These are phyloP conservation scores for Nakaseomyces sp. DNA, from an alignment of 1,139 yeast species.

Conservation along the genomic window DNA sequence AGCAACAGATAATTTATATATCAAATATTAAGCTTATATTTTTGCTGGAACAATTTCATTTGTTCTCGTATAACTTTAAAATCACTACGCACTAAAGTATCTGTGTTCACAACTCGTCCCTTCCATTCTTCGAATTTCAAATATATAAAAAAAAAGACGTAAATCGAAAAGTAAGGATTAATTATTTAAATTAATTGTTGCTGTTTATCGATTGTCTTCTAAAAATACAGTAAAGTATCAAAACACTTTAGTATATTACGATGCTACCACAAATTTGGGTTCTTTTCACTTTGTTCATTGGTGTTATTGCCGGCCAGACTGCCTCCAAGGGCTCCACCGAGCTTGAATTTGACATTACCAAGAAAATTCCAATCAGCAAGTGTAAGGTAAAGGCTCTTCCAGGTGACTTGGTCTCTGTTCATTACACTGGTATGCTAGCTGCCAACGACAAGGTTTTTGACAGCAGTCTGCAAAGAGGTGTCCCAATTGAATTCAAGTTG, in stretches of 20 bases:
- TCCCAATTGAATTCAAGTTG: conserved; percentile 58
- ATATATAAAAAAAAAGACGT: too few species aligned
- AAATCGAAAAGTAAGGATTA: too few species aligned
- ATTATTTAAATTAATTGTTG: too few species aligned
- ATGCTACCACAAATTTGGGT: conserved; percentile 8
- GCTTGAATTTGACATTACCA: conserved; percentile 35
- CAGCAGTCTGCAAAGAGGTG: conserved; percentile 55
- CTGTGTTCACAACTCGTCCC: too few species aligned
- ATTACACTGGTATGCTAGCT: conserved; percentile 58
- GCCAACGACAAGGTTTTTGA: conserved; percentile 67
- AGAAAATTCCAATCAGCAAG: conserved; percentile 40
- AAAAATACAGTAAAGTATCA: background rate
- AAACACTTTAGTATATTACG: background rate
- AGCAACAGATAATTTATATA: too few species aligned
- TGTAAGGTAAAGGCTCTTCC: conserved; percentile 48
- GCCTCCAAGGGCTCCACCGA: conserved; percentile 16
- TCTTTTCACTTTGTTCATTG: conserved; percentile 7
- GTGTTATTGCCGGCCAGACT: conserved; percentile 15
- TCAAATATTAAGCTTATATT: too few species aligned
- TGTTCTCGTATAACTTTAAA: too few species aligned
- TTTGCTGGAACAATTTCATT: too few species aligned
- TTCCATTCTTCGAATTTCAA: too few species aligned
- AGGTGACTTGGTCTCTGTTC: conserved; percentile 64
- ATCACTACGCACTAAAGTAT: too few species aligned
- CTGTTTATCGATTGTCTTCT: too few species aligned